phyloP scores from a whole-genome alignment of 2,329 filamentous ascomycete genomes.

The Alternaria sp. region DNA sequence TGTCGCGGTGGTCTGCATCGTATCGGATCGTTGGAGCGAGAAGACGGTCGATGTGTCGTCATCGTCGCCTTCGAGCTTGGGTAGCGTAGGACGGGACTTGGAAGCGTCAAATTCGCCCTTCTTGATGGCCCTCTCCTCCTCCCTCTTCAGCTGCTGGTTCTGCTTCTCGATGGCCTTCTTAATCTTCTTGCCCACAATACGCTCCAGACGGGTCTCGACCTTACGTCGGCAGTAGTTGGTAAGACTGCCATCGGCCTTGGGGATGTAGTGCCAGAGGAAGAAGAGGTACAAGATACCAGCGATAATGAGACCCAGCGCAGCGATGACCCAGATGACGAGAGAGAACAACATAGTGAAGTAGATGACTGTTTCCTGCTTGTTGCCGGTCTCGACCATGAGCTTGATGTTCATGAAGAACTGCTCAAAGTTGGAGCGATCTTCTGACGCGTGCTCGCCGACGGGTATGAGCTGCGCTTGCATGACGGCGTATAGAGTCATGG shows the following conservation, averaged over 20 bases:
- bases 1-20: conserved; percentile 41
- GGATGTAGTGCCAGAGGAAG: conserved; percentile 93
- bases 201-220: conserved; percentile 82
- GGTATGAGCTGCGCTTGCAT: conserved; percentile 77
- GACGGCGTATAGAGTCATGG: conserved; percentile 83
- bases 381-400: conserved; percentile 69
- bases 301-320: conserved; percentile 73
- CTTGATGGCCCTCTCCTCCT: conserved; percentile 53
- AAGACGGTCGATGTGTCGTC: conserved; percentile 49
- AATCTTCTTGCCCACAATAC: conserved; percentile 84
- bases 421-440: conserved; percentile 68
- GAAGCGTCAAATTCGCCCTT: conserved; percentile 50
- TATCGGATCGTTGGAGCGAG: conserved; percentile 45
- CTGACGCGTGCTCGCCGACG: conserved; percentile 58
- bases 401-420: conserved; percentile 86
- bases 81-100: conserved; percentile 49
- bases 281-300: conserved; percentile 81
- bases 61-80: conserved; percentile 47
- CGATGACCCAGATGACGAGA: conserved; percentile 85
- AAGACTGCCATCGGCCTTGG: conserved; percentile 78
- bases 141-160: conserved; percentile 56
- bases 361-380: conserved; percentile 81
- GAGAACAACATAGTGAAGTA: conserved; percentile 93
- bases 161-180: conserved; percentile 87
- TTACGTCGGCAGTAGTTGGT: conserved; percentile 89